Evolutionary conservation across 225 moss, liverwort and hornwort species (phyloP).

Genomic region (Straminergon stramineum): DNA sequence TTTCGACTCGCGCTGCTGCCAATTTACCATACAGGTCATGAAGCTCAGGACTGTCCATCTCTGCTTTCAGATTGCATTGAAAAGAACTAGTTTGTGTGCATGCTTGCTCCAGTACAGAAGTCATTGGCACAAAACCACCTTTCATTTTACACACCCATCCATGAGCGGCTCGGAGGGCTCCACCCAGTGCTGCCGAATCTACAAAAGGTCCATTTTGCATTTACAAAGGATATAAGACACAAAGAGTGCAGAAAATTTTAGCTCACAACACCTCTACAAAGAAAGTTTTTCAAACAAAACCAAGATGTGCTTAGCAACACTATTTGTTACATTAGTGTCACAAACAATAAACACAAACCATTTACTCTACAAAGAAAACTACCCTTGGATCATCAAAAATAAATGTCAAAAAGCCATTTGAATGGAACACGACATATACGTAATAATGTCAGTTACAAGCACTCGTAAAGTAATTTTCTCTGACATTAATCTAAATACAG

Average conservation of each 20-base stretch:
- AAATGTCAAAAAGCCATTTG: not conserved
- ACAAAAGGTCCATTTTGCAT: not conserved
- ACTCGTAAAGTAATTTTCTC: not conserved
- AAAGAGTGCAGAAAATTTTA: not conserved
- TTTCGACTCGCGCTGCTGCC: conserved; percentile 28
- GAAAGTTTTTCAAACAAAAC: not conserved
- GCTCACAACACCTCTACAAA: not conserved
- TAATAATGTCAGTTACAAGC: not conserved
- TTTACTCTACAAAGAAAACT: not conserved
- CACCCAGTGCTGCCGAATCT: conserved; percentile 95
- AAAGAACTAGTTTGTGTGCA: conserved; percentile 23
- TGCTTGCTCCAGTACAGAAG: conserved; percentile 25
- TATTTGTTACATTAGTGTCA: not conserved
- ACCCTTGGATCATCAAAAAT: not conserved
- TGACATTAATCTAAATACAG: not conserved
- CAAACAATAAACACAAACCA: not conserved
- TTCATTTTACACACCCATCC: conserved; percentile 51
- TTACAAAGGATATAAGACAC: not conserved
- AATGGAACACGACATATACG: not conserved
- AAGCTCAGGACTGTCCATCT: conserved; percentile 12
- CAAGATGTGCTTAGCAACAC: not conserved
- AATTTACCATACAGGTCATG: conserved; percentile 31
- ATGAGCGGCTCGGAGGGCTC: conserved; percentile 85
- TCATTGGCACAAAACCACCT: conserved; percentile 39
- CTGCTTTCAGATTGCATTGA: conserved; percentile 31